These are phyloP conservation scores for Vigna mungo DNA, from an alignment of 306 rosid species.

Conservation along the genomic window DNA sequence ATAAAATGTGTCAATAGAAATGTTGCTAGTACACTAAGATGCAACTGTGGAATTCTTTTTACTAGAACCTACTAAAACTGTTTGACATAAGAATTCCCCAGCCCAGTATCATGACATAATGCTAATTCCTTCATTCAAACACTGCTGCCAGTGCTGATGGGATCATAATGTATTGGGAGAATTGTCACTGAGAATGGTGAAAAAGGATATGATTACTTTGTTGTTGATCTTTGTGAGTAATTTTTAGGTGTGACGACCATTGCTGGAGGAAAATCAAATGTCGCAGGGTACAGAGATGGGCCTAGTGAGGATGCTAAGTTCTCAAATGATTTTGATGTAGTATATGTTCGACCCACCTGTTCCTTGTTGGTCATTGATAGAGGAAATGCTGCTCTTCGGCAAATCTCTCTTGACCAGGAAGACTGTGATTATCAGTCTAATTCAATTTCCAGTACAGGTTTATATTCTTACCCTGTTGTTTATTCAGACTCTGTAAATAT, in stretches of 20 bases:
- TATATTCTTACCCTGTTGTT: constrained; percentile 15
- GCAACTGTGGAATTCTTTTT: not conserved
- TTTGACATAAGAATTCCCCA: constrained; percentile 18
- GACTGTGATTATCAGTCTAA: constrained; percentile 84
- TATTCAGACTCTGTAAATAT: constrained; percentile 11
- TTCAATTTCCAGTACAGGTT: constrained; percentile 90
- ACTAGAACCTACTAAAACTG: constrained; percentile 25
- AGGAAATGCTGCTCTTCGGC: constrained; percentile 97
- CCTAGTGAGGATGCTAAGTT: constrained; percentile 98
- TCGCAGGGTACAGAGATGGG: constrained; percentile 96
- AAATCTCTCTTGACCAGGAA: constrained; percentile 84
- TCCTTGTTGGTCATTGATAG: constrained; percentile 94
- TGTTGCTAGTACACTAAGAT: constrained; percentile 27
- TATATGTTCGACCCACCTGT: constrained; percentile 84
- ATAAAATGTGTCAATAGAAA: constrained; percentile 19
- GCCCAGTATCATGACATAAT: constrained; percentile 14
- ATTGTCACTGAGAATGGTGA: constrained; percentile 12
- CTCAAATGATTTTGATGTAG: constrained; percentile 93
- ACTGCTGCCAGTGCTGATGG: not conserved
- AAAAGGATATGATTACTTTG: constrained; percentile 18
- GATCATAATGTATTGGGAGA: constrained; percentile 25
- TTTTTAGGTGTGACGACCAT: constrained; percentile 90
- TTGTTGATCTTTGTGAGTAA: constrained; percentile 38
- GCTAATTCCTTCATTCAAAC: constrained; percentile 28
- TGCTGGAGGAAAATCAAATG: constrained; percentile 96